Base-by-base conservation (phyloP, 129 eudicot species). In the Helichrysum umbraculigerum region DNA sequence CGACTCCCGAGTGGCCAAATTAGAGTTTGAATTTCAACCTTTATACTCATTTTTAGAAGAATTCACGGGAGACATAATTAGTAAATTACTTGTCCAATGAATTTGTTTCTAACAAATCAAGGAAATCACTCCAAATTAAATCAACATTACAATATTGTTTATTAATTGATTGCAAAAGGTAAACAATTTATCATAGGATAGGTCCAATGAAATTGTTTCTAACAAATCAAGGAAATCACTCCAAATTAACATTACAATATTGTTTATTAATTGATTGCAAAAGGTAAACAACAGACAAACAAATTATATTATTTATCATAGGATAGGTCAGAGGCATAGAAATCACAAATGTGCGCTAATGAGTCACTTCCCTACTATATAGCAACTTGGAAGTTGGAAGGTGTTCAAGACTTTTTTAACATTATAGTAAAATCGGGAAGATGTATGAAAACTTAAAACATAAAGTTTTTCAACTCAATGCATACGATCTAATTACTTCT, bases 161-260 rank as follows among this genome's bases (percentile, higher is more conserved):
- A n/a, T n/a, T n/a, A n/a, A n/a, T n/a, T n/a, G n/a, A n/a, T n/a
- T n/a, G n/a, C n/a, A n/a, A n/a, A n/a, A n/a, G n/a, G n/a, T n/a
- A n/a, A n/a, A n/a, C n/a, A n/a, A n/a, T n/a, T n/a, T n/a, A n/a
- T n/a, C n/a, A n/a, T n/a, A n/a, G n/a, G n/a, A n/a, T n/a, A n/a
- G n/a, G n/a, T n/a, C n/a, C n/a, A n/a, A n/a, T n/a, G n/a, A n/a
- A n/a, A n/a, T n/a, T n/a, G n/a, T n/a, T n/a, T n/a, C n/a, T n/a
- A n/a, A n/a, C n/a, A n/a, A 97, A 7, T 96, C 97, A 47, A 93
- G 97, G 77, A 93, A 97, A 84, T 93, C 98, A 72, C 98, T 93
- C 20, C 98, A 90, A 64, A 64, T 4, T 6, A 29, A 57, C 19
- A 57, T 17, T 4, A 17, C 4, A n/a, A 56, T 0, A 57, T 17